Base-by-base conservation (phyloP, 2,329 filamentous ascomycete species). In the Aureobasidium vineae region DNA sequence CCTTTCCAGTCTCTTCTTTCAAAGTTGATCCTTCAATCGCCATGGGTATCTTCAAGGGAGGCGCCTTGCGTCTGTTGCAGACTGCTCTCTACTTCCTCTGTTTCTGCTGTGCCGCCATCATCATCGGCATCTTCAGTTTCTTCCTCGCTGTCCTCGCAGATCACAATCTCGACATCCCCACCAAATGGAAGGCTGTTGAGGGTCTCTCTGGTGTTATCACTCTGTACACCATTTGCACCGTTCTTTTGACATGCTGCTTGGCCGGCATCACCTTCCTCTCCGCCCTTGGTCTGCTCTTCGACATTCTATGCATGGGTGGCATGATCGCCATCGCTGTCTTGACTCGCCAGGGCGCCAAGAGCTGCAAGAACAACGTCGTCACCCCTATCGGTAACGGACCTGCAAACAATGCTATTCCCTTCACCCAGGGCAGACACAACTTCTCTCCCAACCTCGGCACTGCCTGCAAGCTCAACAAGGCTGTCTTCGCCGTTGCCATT, bases 311-410 rank as follows among this genome's bases (percentile, higher is more conserved):
- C 77, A 79, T 86, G 63, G 91, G 85, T 47, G 86, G 83, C 67
- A 95, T 95, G 81, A 85, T 96, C 74, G 96, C 92, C 74, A 85
- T 97, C 68, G 91, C 92, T 0, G 81, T 88, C 57, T 83, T 91
- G 69, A 93, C 90, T 68, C 85, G 89, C 43, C 79, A 85, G 66
- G 92, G 92, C 43, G 85, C 86, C 0, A 78, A 83, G 68, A 84
- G 79, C 59, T 97, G 93, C 80, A 82, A 79, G 16, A 86, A 86
- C 56, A 79, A 79, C 19, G 83, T 92, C 67, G 80, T 83, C 56
- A 94, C 87, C 19, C 87, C 86, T 7, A 85, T 94, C 63, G 92
- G 92, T 43, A 82, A 75, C 4, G 90, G 89, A 6, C 77, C 84
- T 8, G 80, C 84, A 1, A 75, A 76, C 59, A 78, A 80, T 31